Evolutionary conservation across 345 rosid genomes (phyloP).

Genomic region (Moricandia arvensis): DNA sequence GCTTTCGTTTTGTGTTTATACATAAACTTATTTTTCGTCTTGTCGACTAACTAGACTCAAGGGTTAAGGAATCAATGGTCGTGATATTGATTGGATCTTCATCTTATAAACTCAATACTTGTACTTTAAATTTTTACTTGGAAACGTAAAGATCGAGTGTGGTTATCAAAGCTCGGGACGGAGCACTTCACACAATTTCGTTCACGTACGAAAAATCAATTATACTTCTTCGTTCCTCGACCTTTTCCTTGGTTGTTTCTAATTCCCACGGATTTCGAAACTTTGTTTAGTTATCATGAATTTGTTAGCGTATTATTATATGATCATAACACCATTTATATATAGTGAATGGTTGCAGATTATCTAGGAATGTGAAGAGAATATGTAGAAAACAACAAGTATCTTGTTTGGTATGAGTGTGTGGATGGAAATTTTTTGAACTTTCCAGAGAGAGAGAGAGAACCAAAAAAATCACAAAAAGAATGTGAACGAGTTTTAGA

Average conservation of each 20-base stretch:
- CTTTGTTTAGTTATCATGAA: too few relatives aligned
- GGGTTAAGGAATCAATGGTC: not conserved
- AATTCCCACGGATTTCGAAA: too few relatives aligned
- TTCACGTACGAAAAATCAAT: constrained; percentile 6
- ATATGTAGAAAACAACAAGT: constrained; percentile 11
- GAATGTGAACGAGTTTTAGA: constrained; percentile 23
- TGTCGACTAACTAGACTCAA: not conserved
- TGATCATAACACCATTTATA: not conserved
- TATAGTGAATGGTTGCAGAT: constrained; percentile 15
- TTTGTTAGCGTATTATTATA: too few relatives aligned
- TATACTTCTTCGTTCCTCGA: not conserved
- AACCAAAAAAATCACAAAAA: too few relatives aligned
- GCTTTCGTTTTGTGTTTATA: not conserved
- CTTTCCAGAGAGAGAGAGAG: too few relatives aligned
- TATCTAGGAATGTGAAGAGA: constrained; percentile 3
- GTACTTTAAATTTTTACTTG: not conserved
- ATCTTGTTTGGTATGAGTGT: constrained; percentile 8
- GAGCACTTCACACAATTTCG: constrained; percentile 11
- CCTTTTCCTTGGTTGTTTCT: too few relatives aligned
- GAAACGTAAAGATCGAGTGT: constrained; percentile 13
- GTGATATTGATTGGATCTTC: not conserved
- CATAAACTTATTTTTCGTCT: not conserved
- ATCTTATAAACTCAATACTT: not conserved
- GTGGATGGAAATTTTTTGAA: too few relatives aligned
- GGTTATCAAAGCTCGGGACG: not conserved